A percentile compares a stretch with the other conserved stretches of the same genome.
Evolutionary conservation across 31 red algal genomes (phyloP).

Genomic region (Porphyra umbilicalis): DNA sequence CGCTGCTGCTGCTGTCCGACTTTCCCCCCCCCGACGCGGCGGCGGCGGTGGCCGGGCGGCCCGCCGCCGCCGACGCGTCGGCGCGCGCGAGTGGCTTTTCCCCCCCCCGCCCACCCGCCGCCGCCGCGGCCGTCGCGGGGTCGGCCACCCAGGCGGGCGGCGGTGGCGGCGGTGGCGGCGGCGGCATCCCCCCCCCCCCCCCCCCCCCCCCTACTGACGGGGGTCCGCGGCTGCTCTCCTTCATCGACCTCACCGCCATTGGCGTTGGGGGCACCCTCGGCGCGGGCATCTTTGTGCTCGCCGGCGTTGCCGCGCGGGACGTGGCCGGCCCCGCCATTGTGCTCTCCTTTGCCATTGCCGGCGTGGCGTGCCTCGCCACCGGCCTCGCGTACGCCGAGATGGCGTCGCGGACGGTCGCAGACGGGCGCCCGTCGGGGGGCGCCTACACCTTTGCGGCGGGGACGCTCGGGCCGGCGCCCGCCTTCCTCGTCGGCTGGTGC

Average conservation of each 20-base stretch:
- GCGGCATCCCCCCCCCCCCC: neutral
- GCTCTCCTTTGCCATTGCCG: slow-evolving; percentile 65
- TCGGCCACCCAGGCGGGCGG: neutral
- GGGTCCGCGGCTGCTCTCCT: slow-evolving; percentile 16
- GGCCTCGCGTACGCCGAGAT: slow-evolving; percentile 91
- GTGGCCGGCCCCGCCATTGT: slow-evolving; percentile 66
- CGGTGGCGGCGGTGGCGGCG: neutral
- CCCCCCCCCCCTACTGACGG: slow-evolving; percentile 5
- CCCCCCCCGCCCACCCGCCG: neutral
- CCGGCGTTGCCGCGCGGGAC: slow-evolving; percentile 63
- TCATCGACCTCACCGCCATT: slow-evolving; percentile 40
- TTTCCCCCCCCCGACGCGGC: neutral
- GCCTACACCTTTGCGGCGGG: slow-evolving; percentile 86
- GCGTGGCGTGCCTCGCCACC: slow-evolving; percentile 49
- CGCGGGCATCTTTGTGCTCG: slow-evolving; percentile 81
- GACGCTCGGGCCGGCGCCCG: slow-evolving; percentile 65
- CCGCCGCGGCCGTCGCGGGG: neutral
- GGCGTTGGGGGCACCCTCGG: slow-evolving; percentile 87
- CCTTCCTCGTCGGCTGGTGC: slow-evolving; percentile 82
- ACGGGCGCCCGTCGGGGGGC: slow-evolving; percentile 24
- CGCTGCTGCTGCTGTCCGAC: neutral
- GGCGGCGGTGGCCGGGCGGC: neutral
- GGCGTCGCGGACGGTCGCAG: slow-evolving; percentile 59
- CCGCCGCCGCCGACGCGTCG: neutral
- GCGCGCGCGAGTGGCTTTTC: neutral